phyloP scores from a whole-genome alignment of 2,329 filamentous ascomycete species.

The Alternaria postmessia region DNA sequence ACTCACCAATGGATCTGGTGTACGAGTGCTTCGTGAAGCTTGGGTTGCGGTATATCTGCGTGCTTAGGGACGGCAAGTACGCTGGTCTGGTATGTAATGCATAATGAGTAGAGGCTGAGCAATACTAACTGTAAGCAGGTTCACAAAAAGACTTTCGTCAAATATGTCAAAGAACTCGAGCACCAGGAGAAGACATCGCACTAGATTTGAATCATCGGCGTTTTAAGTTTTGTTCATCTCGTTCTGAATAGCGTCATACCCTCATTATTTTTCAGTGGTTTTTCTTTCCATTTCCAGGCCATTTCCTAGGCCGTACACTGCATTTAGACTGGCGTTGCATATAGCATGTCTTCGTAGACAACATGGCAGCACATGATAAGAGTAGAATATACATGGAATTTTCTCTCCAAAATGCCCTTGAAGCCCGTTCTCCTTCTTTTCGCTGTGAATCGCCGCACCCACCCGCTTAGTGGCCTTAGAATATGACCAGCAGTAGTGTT shows the following conservation, averaged over 20 bases:
- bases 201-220: conserved; percentile 1
- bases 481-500: too few relatives aligned
- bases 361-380: background rate
- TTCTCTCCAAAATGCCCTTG: background rate
- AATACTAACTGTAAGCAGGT: conserved; percentile 57
- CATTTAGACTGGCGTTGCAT: conserved; percentile 14
- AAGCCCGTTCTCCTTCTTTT: background rate
- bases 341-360: background rate
- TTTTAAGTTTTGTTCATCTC: background rate
- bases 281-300: background rate
- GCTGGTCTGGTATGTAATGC: conserved; percentile 76
- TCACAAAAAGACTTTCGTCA: conserved; percentile 97
- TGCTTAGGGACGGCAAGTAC: conserved; percentile 82
- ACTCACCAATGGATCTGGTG: conserved; percentile 90
- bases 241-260: conserved; percentile 2
- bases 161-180: conserved; percentile 87
- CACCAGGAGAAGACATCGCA: conserved; percentile 51
- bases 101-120: background rate
- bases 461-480: too few relatives aligned
- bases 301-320: conserved; percentile 1
- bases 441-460: too few relatives aligned
- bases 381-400: background rate
- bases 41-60: conserved; percentile 90
- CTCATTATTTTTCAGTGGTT: conserved; percentile 1
- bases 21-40: conserved; percentile 97